Conservation (phyloP, 768 basidiomycete genomes). For the Boletellus emodensis region DNA sequence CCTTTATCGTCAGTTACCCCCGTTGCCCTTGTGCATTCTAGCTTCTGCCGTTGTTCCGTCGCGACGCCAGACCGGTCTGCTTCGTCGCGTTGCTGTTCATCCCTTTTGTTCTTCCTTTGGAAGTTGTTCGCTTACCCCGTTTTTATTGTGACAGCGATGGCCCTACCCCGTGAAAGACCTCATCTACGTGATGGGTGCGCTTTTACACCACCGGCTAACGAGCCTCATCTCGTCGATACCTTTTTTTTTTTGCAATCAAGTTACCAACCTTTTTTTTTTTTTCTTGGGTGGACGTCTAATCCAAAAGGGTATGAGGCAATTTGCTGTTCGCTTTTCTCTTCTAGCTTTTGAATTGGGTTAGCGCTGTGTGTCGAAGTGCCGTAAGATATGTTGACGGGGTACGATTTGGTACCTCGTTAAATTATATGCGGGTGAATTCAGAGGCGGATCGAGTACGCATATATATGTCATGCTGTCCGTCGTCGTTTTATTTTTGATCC, state of each 20-base stretch:
- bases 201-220: constrained; percentile 31
- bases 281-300: background rate
- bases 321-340: too few species aligned
- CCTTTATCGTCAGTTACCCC: background rate
- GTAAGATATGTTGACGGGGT: too few species aligned
- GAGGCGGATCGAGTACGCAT: too few species aligned
- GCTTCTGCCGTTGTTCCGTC: constrained; percentile 21
- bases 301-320: too few species aligned
- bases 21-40: constrained; percentile 15
- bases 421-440: too few species aligned
- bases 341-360: too few species aligned
- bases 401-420: too few species aligned
- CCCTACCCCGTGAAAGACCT: constrained; percentile 14
- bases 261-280: background rate
- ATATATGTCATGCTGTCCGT: too few species aligned
- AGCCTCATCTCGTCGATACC: constrained; percentile 37
- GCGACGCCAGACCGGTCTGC: constrained; percentile 27
- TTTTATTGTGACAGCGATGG: constrained; percentile 2
- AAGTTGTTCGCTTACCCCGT: constrained; percentile 11
- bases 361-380: too few species aligned
- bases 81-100: constrained; percentile 13
- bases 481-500: too few species aligned
- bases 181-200: constrained; percentile 16
- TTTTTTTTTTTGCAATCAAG: background rate
- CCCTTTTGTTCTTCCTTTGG: background rate